Evolutionary conservation across 352 stramenopile species (phyloP).

Genomic region (Phytophthora crassamura): DNA sequence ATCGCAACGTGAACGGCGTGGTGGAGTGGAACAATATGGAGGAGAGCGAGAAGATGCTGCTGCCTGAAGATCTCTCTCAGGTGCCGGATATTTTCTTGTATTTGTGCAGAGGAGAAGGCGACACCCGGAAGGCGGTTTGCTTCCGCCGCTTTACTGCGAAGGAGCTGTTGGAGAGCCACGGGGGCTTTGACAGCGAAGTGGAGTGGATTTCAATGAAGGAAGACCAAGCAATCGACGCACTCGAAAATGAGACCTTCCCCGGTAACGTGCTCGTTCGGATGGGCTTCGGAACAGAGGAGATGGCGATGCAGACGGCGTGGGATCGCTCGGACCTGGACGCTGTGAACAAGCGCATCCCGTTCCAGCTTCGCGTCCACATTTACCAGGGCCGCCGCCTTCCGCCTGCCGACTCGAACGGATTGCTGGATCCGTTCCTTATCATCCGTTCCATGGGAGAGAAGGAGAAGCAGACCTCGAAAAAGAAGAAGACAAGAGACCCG

Average conservation of each 20-base stretch:
- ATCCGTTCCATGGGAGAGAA: slow-evolving; percentile 86
- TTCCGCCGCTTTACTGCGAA: slow-evolving; percentile 84
- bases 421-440: slow-evolving; percentile 86
- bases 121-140: slow-evolving; percentile 69
- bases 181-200: slow-evolving; percentile 60
- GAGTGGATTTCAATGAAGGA: slow-evolving; percentile 86
- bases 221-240: slow-evolving; percentile 78
- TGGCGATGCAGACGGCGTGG: slow-evolving; percentile 65
- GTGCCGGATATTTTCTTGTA: slow-evolving; percentile 92
- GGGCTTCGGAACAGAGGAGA: slow-evolving; percentile 79
- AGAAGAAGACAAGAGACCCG: slow-evolving; percentile 83
- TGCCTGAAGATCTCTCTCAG: slow-evolving; percentile 74
- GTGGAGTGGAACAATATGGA: slow-evolving; percentile 87
- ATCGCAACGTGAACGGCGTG: slow-evolving; percentile 78
- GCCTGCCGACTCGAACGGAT: slow-evolving; percentile 82
- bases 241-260: slow-evolving; percentile 82
- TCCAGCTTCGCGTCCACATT: slow-evolving; percentile 85
- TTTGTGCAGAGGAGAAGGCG: slow-evolving; percentile 73
- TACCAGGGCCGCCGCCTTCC: slow-evolving; percentile 85
- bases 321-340: slow-evolving; percentile 57
- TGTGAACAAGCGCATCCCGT: slow-evolving; percentile 82
- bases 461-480: slow-evolving; percentile 69
- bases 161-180: slow-evolving; percentile 64
- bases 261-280: slow-evolving; percentile 83
- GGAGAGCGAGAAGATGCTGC: slow-evolving; percentile 78